Conservation (phyloP, 2,329 filamentous ascomycete species). For the Nemania sp. region DNA sequence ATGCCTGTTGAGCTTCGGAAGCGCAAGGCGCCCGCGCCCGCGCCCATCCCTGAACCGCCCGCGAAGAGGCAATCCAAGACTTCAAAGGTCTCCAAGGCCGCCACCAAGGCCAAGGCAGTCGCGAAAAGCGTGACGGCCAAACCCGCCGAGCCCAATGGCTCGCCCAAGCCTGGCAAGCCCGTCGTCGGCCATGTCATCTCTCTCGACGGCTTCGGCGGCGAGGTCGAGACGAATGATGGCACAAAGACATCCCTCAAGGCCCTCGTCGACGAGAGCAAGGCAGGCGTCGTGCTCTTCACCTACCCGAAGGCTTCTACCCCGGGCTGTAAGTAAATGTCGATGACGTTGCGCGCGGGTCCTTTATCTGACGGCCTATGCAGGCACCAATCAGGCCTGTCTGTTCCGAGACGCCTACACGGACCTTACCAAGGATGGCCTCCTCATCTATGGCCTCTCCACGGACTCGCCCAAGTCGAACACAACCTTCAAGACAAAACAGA, state of each 20-base stretch:
- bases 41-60: constrained; percentile 45
- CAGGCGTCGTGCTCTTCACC: constrained; percentile 89
- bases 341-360: not conserved
- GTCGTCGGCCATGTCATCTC: constrained; percentile 60
- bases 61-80: constrained; percentile 48
- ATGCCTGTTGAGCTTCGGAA: constrained; percentile 53
- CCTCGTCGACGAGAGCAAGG: constrained; percentile 80
- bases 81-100: constrained; percentile 41
- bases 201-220: constrained; percentile 66
- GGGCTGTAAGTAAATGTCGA: constrained; percentile 71
- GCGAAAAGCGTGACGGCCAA: constrained; percentile 36
- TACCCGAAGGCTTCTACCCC: constrained; percentile 95
- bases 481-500: constrained; percentile 89
- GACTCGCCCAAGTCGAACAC: constrained; percentile 92
- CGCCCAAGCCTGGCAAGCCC: constrained; percentile 47
- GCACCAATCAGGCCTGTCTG: constrained; percentile 89
- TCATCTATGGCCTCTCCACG: constrained; percentile 86
- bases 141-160: constrained; percentile 39
- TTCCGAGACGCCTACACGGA: constrained; percentile 85
- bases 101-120: constrained; percentile 45
- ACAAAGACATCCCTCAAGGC: constrained; percentile 76
- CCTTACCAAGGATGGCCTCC: constrained; percentile 77
- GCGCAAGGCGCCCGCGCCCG: constrained; percentile 50
- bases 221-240: constrained; percentile 86
- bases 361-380: constrained; percentile 49